A percentile compares a stretch with the other conserved stretches of the same genome.
These are phyloP conservation scores for Nakazawaea molendinolei DNA, from an alignment of 805 yeast species.

Conservation along the genomic window DNA sequence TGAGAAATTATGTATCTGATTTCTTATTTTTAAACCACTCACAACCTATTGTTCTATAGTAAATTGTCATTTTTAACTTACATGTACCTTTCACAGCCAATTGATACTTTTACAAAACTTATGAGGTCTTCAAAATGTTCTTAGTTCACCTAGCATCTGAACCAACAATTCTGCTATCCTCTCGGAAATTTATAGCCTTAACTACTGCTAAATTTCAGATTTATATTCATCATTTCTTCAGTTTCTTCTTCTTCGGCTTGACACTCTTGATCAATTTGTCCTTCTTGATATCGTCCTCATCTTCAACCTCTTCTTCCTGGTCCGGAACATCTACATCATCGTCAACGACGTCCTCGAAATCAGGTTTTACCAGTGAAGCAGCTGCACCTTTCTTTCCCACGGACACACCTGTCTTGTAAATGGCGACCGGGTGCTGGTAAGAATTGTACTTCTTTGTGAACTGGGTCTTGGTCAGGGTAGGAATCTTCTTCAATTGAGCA, in stretches of 20 bases:
- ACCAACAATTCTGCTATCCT: too few species aligned
- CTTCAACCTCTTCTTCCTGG: slow-evolving; percentile 35
- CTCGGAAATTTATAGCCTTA: too few species aligned
- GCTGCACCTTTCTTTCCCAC: slow-evolving; percentile 33
- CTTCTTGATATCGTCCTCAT: slow-evolving; percentile 46
- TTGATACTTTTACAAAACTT: too few species aligned
- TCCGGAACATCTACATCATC: slow-evolving; percentile 38
- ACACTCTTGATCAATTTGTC: slow-evolving; percentile 56
- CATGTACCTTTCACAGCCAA: too few species aligned
- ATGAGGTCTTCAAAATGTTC: too few species aligned
- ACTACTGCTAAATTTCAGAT: too few species aligned
- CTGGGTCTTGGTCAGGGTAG: slow-evolving; percentile 74
- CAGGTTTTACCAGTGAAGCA: slow-evolving; percentile 39
- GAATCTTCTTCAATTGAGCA: slow-evolving; percentile 47
- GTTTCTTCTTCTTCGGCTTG: slow-evolving; percentile 28
- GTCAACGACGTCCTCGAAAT: slow-evolving; percentile 64
- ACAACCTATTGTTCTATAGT: too few species aligned
- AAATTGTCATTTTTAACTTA: too few species aligned
- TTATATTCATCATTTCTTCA: too few species aligned
- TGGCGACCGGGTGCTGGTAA: slow-evolving; percentile 76
- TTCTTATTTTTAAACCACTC: too few species aligned
- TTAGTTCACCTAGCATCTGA: too few species aligned
- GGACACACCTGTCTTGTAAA: slow-evolving; percentile 64
- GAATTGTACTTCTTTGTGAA: slow-evolving; percentile 83
- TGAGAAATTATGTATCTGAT: too few species aligned